phyloP scores from a whole-genome alignment of 805 yeast genomes.

The Grigorovia humatica region DNA sequence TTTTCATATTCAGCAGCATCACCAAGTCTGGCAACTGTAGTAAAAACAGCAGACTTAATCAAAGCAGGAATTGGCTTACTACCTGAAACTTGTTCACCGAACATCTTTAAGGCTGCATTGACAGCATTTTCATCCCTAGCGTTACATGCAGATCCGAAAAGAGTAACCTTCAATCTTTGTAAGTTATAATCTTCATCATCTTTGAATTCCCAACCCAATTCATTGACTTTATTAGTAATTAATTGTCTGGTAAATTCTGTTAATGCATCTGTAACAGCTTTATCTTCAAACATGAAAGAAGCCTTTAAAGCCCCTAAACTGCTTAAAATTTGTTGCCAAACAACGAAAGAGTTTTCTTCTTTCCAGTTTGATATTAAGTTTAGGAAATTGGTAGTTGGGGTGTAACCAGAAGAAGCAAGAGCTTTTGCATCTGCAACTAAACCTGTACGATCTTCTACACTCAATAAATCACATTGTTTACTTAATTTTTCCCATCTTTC shows the following conservation, averaged over 20 bases:
- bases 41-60: constrained; percentile 54
- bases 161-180: constrained; percentile 55
- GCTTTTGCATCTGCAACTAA: constrained; percentile 71
- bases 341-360: constrained; percentile 48
- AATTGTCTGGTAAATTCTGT: constrained; percentile 43
- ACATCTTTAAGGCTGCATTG: constrained; percentile 37
- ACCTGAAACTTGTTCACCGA: constrained; percentile 46
- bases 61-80: constrained; percentile 66
- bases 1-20: constrained; percentile 50
- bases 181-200: constrained; percentile 45
- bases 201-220: constrained; percentile 55
- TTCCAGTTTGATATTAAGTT: constrained; percentile 53
- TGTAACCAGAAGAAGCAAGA: constrained; percentile 57
- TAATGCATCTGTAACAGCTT: constrained; percentile 37
- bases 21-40: constrained; percentile 54
- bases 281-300: constrained; percentile 48
- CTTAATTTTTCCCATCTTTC: constrained; percentile 63
- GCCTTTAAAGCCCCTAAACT: constrained; percentile 39
- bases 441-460: constrained; percentile 73
- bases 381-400: constrained; percentile 49
- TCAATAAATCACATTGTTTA: constrained; percentile 41
- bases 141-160: constrained; percentile 50
- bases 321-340: constrained; percentile 51
- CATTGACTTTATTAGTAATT: constrained; percentile 41
- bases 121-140: constrained; percentile 40